Percentiles rank a stretch among this genome's conserved stretches.
Conservation (phyloP, 306 rosid genomes). For the Pterocarpus santalinus region DNA sequence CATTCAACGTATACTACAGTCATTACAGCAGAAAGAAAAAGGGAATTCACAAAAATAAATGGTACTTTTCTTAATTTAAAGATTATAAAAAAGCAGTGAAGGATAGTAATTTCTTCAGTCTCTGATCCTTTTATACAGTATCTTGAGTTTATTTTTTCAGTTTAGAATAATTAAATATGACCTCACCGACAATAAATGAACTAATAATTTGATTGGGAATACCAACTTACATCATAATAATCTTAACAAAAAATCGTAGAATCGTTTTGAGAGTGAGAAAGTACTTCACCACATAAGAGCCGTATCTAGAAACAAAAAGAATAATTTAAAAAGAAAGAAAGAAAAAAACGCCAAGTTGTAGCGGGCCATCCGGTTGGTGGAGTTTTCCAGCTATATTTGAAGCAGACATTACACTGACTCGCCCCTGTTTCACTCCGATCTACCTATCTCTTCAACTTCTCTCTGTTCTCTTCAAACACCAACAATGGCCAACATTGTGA, state of each 20-base stretch:
- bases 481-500: conserved; percentile 57
- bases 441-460: conserved; percentile 18
- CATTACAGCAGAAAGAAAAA: no score
- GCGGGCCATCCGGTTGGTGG: conserved; percentile 51
- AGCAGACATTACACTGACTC: conserved; percentile 44
- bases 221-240: not conserved
- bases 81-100: no score
- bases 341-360: not conserved
- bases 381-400: not conserved
- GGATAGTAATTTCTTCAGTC: no score
- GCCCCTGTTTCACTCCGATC: not conserved
- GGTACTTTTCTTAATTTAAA: no score
- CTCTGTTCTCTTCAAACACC: conserved; percentile 15
- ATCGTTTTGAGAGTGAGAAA: not conserved
- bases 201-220: no score
- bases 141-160: no score
- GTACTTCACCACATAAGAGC: not conserved
- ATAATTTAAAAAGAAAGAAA: not conserved
- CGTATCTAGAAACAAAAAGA: not conserved
- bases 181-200: not conserved
- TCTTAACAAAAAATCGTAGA: no score
- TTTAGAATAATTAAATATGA: no score
- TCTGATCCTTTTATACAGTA: no score
- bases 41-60: no score
- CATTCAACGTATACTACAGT: not conserved